Base-by-base conservation (phyloP, 2,329 filamentous ascomycete genomes). In the Trichocomaceae sp. region DNA sequence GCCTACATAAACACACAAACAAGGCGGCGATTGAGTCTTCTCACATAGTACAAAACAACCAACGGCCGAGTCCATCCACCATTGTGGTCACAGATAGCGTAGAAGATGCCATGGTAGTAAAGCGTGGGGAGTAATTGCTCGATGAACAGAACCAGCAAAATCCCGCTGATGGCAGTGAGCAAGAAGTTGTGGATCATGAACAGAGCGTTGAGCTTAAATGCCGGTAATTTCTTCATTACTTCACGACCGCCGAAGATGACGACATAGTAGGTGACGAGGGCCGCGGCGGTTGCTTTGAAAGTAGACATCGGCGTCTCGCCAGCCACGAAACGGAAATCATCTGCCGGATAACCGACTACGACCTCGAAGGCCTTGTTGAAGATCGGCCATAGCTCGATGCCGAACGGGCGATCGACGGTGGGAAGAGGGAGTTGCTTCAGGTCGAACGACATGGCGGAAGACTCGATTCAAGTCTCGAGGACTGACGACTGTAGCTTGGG, bases 161-260 rank as follows among this genome's bases (percentile, higher is more conserved):
- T 79, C 57, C 77, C 87, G 71, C 89, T 95, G 77, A 96, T 89
- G 62, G 83, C 77, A 47, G 92, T 97, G 69, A 99, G 79, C 77
- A 91, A 85, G 67, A 97, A 86, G 81, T 99, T 99, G 83, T 99
- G 92, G 69, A 96, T 82, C 77, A 96, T 88, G 81, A 97, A 97
- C 57, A 93, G 78, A 15, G 81, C 78, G 79, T 89, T 93, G 68
- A 97, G 83, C 81, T 95, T 88, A 77, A 93, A 86, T 20, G 92
- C 81, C 69, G 86, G 80, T 60, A 89, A 83, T 67, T 87, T 86
- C 75, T 89, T 88, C 93, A 99, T 97, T 65, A 90, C 71, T 75
- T 95, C 89, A 61, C 92, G 83, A 57, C 92, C 93, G 60, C 91
- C 91, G 63, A 97, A 95, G 67, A 97, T 93, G 76, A 96, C 79